Conservation (phyloP, 78 protist species). For the Creolimax fragrantissima region DNA sequence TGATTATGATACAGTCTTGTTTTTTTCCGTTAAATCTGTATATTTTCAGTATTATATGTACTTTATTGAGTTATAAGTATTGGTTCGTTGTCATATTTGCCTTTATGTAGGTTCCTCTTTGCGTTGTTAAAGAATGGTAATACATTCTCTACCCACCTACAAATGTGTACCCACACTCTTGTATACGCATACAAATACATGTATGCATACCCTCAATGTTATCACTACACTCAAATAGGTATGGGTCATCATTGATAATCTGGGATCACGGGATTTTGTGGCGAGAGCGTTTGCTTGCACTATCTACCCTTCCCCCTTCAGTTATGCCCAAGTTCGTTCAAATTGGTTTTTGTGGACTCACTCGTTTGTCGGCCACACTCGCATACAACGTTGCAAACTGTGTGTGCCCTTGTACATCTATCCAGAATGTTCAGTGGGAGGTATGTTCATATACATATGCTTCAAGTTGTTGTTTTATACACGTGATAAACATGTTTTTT, state of each 20-base stretch:
- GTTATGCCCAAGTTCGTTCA: slow-evolving; percentile 23
- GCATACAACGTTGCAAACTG: not conserved
- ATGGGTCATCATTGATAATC: slow-evolving; percentile 9
- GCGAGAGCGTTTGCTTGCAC: slow-evolving; percentile 24
- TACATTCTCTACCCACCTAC: no score
- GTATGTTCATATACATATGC: not conserved
- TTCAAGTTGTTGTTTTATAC: not conserved
- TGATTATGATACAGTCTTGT: no score
- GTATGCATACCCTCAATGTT: no score
- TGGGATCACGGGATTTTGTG: slow-evolving; percentile 44
- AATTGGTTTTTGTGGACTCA: slow-evolving; percentile 8
- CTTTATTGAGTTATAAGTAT: no score
- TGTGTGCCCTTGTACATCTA: not conserved
- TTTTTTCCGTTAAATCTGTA: no score
- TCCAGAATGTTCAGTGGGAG: slow-evolving; percentile 21
- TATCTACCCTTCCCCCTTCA: not conserved
- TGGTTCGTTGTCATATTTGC: no score
- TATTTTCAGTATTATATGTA: no score
- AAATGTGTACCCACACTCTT: no score
- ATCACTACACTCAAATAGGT: not conserved
- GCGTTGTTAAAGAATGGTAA: no score
- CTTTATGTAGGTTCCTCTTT: no score
- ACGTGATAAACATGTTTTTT: not conserved
- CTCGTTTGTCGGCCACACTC: not conserved
- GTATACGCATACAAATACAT: no score